A percentile compares a stretch with the other conserved stretches of the same genome.
phyloP scores from a whole-genome alignment of 768 basidiomycete genomes.

The Strobilomyces confusus region DNA sequence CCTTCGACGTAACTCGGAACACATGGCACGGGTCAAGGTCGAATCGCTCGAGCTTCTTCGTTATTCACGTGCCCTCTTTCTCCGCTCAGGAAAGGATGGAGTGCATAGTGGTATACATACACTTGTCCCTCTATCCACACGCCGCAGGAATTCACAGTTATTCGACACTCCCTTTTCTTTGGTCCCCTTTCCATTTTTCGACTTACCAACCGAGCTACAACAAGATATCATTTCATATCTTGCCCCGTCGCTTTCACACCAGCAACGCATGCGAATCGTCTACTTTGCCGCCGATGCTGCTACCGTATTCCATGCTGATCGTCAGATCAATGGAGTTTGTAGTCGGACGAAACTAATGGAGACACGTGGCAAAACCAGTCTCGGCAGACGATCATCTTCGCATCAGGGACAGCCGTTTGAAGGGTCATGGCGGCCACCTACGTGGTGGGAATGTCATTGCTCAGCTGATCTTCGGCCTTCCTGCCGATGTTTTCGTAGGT shows the following conservation, averaged over 20 bases:
- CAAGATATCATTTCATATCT: slow-evolving; percentile 55
- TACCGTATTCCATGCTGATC: slow-evolving; percentile 41
- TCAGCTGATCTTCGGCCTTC: slow-evolving; percentile 20
- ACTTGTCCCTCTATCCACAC: slow-evolving; percentile 3
- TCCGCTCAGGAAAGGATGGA: slow-evolving; percentile 29
- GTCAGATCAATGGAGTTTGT: slow-evolving; percentile 15
- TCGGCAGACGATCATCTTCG: slow-evolving; percentile 5
- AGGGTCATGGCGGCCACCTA: slow-evolving; percentile 32
- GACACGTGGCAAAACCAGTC: slow-evolving; percentile 2
- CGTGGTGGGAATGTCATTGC: slow-evolving; percentile 33
- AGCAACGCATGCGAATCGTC: slow-evolving; percentile 52
- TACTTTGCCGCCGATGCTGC: slow-evolving; percentile 43
- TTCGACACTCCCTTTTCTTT: slow-evolving; percentile 28
- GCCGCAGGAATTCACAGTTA: slow-evolving; percentile 5
- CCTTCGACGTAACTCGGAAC: slow-evolving; percentile 41
- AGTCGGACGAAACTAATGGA: slow-evolving; percentile 2
- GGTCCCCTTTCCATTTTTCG: slow-evolving; percentile 30
- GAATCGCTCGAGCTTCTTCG: slow-evolving; percentile 51
- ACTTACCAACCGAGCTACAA: slow-evolving; percentile 56
- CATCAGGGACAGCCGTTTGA: slow-evolving; percentile 24
- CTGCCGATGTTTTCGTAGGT: slow-evolving; percentile 28
- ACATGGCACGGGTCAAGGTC: slow-evolving; percentile 36
- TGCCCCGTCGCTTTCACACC: slow-evolving; percentile 51
- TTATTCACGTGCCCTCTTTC: slow-evolving; percentile 47
- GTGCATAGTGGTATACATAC: background rate